Evolutionary conservation across 129 eudicot genomes (phyloP), one percentile per base, ranked within the genome.

Genomic region (Flaveria brownii): DNA sequence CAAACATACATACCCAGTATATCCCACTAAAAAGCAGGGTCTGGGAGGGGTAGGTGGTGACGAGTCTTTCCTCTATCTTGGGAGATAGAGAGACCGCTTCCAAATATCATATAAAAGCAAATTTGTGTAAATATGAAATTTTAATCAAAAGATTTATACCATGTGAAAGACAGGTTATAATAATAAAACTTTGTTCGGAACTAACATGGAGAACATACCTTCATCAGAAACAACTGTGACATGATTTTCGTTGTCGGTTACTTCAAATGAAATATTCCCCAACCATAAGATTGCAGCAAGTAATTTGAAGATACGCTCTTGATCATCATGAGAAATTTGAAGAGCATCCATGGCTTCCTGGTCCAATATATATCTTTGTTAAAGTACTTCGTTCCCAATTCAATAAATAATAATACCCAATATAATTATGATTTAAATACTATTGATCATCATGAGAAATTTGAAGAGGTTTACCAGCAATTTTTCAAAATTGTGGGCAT

Each of bases 221-320:
- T 95, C 99, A 83, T 87, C 88, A 67, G 64, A 75, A 62, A 87
- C 83, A 75, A 91, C 88, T 13, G 87, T 86, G 49, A 86, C 84
- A 68, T 89, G 90, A 78, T 86, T 91, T 75, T 86, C 97, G 78
- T 83, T 81, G 84, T 86, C 96, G 71, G 54, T 71, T 20, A 83
- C 89, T 70, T 85, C 83, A 81, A 95, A 89, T 50, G 94, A 79
- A 79, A 91, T 86, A 85, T 95, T 95, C 68, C 99, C 99, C 50
- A 95, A 84, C 99, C 99, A 95, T 70, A 95, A 78, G 36, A 95
- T 85, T 22, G 97, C 96, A 71, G 99, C 89, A 57, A 95, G 86
- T 89, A 91, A 83, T 81, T 88, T 89, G 69, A 89, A 89, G 26
- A 83, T 77, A 43, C 84, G 82, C 70, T 91, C 96, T 81, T 89